phyloP scores from a whole-genome alignment of 202 grass and related monocot species.

The Carex sylvatica region DNA sequence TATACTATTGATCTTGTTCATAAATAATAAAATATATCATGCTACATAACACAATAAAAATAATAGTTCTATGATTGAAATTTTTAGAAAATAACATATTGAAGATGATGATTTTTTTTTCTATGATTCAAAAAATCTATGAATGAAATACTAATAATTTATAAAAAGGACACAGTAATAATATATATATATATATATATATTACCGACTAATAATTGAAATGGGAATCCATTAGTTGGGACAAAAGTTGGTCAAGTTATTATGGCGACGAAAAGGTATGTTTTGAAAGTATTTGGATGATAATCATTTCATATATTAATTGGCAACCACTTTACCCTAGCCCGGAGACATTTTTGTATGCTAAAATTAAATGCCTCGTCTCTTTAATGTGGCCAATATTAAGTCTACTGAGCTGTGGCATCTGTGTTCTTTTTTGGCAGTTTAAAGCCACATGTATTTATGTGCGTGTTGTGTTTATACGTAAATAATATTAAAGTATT shows the following conservation, averaged over 20 bases:
- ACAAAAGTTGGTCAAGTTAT: background rate
- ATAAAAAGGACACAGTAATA: too few relatives aligned
- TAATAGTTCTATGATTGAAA: too few relatives aligned
- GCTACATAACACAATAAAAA: too few relatives aligned
- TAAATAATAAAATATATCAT: too few relatives aligned
- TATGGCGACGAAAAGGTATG: slow-evolving; percentile 26
- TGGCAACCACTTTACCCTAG: background rate
- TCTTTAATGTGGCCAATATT: background rate
- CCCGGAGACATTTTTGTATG: background rate
- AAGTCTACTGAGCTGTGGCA: background rate
- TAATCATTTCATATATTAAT: slow-evolving; percentile 3
- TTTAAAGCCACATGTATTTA: background rate
- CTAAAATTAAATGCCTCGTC: background rate
- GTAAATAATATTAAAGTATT: too few relatives aligned
- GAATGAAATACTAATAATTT: too few relatives aligned
- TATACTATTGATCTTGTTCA: too few relatives aligned
- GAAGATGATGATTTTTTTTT: too few relatives aligned
- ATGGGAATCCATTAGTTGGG: background rate
- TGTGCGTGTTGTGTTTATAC: background rate
- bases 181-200: too few relatives aligned
- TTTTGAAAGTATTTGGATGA: slow-evolving; percentile 28
- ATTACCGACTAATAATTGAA: slow-evolving; percentile 4
- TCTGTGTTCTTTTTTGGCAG: slow-evolving; percentile 28
- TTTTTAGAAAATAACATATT: too few relatives aligned
- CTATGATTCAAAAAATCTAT: too few relatives aligned